Percentiles rank a stretch among this genome's conserved stretches.
phyloP scores from a whole-genome alignment of 345 rosid species.

The Trapa bicornis region DNA sequence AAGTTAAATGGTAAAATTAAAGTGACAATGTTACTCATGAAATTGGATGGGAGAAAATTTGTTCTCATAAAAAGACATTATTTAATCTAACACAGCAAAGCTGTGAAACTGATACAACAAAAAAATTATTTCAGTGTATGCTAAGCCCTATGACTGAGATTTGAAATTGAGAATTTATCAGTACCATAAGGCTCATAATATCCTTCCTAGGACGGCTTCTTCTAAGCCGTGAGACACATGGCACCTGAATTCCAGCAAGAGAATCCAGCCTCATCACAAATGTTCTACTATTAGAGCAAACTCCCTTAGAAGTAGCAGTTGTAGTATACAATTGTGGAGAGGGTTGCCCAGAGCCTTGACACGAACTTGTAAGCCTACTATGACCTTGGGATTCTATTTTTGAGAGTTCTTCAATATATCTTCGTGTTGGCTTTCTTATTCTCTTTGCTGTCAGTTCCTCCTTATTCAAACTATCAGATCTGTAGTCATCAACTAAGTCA shows the following conservation, averaged over 20 bases:
- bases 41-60: too few relatives aligned
- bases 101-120: neutral
- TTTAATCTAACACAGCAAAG: neutral
- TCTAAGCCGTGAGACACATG: constrained; percentile 72
- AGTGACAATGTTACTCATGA: too few relatives aligned
- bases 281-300: constrained; percentile 39
- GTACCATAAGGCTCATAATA: constrained; percentile 75
- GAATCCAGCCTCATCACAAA: constrained; percentile 60
- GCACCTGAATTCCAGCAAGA: constrained; percentile 64
- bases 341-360: constrained; percentile 22
- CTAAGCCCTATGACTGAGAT: neutral
- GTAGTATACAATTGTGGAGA: constrained; percentile 28
- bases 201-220: constrained; percentile 95
- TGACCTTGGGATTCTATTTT: constrained; percentile 40
- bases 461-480: constrained; percentile 32
- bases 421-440: constrained; percentile 69
- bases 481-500: constrained; percentile 23
- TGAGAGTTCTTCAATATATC: constrained; percentile 85
- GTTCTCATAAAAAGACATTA: neutral
- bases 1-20: neutral
- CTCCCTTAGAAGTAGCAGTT: constrained; percentile 20
- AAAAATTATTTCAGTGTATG: neutral
- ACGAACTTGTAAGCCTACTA: constrained; percentile 21
- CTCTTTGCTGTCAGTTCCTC: constrained; percentile 58
- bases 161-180: constrained; percentile 10